phyloP scores from a whole-genome alignment of 495 filamentous ascomycete species.

The Talaromyces adpressus region DNA sequence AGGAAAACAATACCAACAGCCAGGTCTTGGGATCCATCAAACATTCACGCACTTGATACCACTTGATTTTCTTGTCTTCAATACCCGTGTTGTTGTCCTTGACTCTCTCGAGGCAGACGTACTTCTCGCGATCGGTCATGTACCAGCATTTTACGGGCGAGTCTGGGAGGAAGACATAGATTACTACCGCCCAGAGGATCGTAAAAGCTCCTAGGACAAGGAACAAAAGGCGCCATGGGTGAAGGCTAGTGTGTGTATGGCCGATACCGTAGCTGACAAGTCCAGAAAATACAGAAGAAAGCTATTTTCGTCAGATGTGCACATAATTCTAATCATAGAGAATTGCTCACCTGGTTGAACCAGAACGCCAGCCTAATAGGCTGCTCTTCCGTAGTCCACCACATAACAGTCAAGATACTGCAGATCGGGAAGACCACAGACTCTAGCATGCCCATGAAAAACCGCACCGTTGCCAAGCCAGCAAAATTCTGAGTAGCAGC shows the following conservation, averaged over 20 bases:
- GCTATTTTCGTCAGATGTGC: background rate
- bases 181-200: slow-evolving; percentile 25
- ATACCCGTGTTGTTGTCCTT: slow-evolving; percentile 48
- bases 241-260: background rate
- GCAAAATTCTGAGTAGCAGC: slow-evolving; percentile 34
- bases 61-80: slow-evolving; percentile 45
- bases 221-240: slow-evolving; percentile 3
- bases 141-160: slow-evolving; percentile 37
- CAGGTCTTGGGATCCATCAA: slow-evolving; percentile 34
- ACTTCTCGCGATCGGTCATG: slow-evolving; percentile 31
- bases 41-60: slow-evolving; percentile 38
- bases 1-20: slow-evolving; percentile 16
- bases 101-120: slow-evolving; percentile 43
- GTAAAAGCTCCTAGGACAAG: slow-evolving; percentile 27
- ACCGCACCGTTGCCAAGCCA: slow-evolving; percentile 37
- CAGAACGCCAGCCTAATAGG: slow-evolving; percentile 38
- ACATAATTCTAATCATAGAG: background rate
- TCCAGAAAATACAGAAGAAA: slow-evolving; percentile 14
- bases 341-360: slow-evolving; percentile 29
- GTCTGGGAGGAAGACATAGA: slow-evolving; percentile 40
- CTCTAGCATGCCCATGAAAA: slow-evolving; percentile 45
- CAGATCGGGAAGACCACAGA: slow-evolving; percentile 41
- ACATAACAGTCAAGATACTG: slow-evolving; percentile 42
- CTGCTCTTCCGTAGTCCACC: slow-evolving; percentile 46
- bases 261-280: slow-evolving; percentile 6